Base-by-base conservation (phyloP, 1,139 yeast species). In the Geotrichum aggregatum region DNA sequence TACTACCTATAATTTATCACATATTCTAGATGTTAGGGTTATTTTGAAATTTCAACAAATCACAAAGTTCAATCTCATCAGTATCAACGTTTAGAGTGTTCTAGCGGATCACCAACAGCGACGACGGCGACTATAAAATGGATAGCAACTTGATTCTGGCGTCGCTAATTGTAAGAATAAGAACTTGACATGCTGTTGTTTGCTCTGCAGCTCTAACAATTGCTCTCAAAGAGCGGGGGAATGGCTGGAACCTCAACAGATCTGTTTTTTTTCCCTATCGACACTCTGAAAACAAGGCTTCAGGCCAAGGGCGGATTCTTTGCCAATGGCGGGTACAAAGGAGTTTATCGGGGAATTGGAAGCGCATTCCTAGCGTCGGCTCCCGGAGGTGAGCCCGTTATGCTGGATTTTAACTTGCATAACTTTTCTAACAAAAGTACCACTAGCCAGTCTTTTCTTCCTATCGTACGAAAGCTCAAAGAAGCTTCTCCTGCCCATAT, bases 191-290 rank as follows among this genome's bases (percentile, higher is more conserved):
- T 18, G 18, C 19, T n/a, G 26, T 40, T 39, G 41, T 14, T 19
- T n/a, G 14, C 26, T 14, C 19, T 24, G 8, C 28, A 8, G 8
- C 28, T 24, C 28, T 24, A 24, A 24, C 28, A 24, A 24, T 24
- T 24, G 28, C 28, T 5, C 28, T 5, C 28, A 24, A 19, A 82
- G 82, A 82, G 94, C 64, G 98, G 99, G 44, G 98, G 88, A 16
- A 83, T 95, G 59, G 97, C 98, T 1, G 98, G 98, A 11, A 91
- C 96, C 2, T 83, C 95, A 5, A 91, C 97, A 0, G 99, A 92
- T 70, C 74, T 92, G 45, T 89, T 87, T 7, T 92, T 92, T 70
- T 92, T 92, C 73, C 98, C 99, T 8, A 87, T 92, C 44, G 99
- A 94, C 63, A 94, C 99, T 1, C 63, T 92, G 57, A 92, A 92